phyloP scores from a whole-genome alignment of 78 protist species.

The Protostelium mycophagum region DNA sequence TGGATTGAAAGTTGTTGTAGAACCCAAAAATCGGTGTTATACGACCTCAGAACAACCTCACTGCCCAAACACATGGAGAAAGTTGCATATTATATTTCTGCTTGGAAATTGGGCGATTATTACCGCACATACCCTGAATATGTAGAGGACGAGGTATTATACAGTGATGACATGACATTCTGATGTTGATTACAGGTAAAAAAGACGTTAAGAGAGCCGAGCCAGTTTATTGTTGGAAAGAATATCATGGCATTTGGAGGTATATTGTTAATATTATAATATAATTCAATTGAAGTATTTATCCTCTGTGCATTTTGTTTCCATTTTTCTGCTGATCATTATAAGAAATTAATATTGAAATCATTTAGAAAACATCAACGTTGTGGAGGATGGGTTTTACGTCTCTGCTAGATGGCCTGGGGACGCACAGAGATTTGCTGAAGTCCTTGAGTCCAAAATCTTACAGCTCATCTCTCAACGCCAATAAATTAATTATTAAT shows the following conservation, averaged over 20 bases:
- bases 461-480: too few species aligned
- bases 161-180: too few species aligned
- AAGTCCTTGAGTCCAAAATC: too few species aligned
- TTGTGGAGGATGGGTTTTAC: not conserved
- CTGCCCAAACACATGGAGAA: not conserved
- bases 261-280: not conserved
- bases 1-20: not conserved
- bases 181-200: not conserved
- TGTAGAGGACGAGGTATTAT: not conserved
- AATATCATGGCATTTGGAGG: not conserved
- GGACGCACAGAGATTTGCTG: not conserved
- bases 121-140: not conserved
- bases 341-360: too few species aligned
- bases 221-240: not conserved
- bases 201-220: not conserved
- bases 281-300: not conserved
- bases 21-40: not conserved
- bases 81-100: not conserved
- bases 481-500: too few species aligned
- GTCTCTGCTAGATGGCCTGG: not conserved
- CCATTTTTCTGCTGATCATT: too few species aligned
- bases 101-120: not conserved
- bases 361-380: not conserved
- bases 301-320: too few species aligned
- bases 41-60: not conserved